phyloP scores from a whole-genome alignment of 169 alveolate genomes.

The Plasmodium sp. region DNA sequence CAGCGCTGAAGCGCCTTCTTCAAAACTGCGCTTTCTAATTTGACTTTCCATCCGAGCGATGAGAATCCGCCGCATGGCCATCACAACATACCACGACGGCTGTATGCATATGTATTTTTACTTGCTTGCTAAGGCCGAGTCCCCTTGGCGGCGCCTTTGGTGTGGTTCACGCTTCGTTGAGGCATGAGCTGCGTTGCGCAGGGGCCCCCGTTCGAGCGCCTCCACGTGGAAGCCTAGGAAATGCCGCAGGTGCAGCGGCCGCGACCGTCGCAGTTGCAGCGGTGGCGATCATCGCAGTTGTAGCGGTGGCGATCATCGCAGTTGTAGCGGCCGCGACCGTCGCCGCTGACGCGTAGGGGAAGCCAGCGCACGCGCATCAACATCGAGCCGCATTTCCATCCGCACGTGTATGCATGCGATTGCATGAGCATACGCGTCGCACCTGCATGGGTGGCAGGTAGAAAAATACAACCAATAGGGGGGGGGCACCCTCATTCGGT shows the following conservation, averaged over 20 bases:
- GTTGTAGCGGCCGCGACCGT: neutral
- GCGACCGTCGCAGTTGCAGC: neutral
- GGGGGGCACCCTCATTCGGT: neutral
- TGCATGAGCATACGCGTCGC: neutral
- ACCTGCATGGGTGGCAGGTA: neutral
- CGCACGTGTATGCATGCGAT: neutral
- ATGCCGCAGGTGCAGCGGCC: neutral
- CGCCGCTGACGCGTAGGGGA: too few relatives aligned
- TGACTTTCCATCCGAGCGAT: neutral
- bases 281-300: neutral
- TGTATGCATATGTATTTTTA: neutral
- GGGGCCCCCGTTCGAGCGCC: neutral
- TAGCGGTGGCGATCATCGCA: neutral
- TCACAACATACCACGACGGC: neutral
- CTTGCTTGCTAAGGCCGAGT: neutral
- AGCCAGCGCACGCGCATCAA: too few relatives aligned
- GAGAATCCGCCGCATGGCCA: neutral
- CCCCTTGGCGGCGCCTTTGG: neutral
- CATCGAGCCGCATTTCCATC: neutral
- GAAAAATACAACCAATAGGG: neutral
- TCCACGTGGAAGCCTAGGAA: neutral
- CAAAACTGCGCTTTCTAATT: neutral
- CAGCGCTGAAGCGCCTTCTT: neutral
- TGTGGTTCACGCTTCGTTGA: neutral
- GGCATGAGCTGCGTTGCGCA: neutral